Base-by-base conservation (phyloP, 345 rosid species). In the Rhizophora apiculata region DNA sequence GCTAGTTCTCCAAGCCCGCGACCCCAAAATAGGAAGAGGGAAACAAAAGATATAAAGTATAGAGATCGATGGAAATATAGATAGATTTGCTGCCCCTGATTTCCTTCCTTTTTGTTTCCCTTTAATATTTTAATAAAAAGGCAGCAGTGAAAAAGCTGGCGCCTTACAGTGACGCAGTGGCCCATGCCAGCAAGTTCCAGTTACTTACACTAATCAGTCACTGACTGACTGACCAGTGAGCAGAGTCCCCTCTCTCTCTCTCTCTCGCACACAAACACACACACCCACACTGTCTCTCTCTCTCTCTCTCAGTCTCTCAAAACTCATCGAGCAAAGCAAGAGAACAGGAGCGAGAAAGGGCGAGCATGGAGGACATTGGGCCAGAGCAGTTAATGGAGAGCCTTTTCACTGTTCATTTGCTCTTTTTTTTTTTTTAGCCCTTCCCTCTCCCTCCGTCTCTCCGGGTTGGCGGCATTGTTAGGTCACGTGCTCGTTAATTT, bases 121-220 rank as follows among this genome's bases (percentile, higher is more conserved):
- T 39, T 39, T 3, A 43, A 43, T 43, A 11, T 43, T 43, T 43
- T 43, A 43, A 43, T 43, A 43, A 43, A 15, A 39, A 11, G 4
- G 3, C 16, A 43, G 64, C 31, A 31, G 60, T 20, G 30, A 54
- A 55, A 73, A 73, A 73, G 67, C 27, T n/a, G 63, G 18, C 72
- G 54, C 72, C 63, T 68, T 63, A 68, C 67, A 74, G 19, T 13
- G 4, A 43, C 8, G 1, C 16, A 43, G 6, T 37, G 77, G 68
- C 68, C 63, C 72, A 74, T 62, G 76, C 67, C 67, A 65, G 76
- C 67, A 2, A 43, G 34, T 26, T 21, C 48, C 0, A 32, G 64
- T 8, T 10, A 30, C 13, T 15, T 10, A 30, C n/a, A 64, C 19
- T 24, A 37, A 56, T 21, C 24, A 22, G 30, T 3, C 29, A 56